Base-by-base conservation (phyloP, 208 protist species). In the Balamuthia mandrillaris region DNA sequence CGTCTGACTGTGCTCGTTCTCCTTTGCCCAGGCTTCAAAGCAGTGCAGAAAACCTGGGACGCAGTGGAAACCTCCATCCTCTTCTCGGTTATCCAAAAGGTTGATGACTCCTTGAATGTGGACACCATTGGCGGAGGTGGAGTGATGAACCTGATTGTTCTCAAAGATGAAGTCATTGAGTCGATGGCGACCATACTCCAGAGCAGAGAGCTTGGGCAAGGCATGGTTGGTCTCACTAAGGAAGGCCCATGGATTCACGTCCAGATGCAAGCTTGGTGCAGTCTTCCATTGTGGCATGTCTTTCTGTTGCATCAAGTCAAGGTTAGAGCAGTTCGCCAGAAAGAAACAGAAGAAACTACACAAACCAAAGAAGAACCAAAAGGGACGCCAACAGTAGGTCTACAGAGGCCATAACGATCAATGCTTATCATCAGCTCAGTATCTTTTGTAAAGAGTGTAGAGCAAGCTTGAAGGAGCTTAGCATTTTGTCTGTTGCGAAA, bases 151-250 rank as follows among this genome's bases (percentile, higher is more conserved):
- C 24, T 72, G 63, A 41, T 72, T 72, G 63, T 72, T 72, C 63
- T 72, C 63, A 29, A 49, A 72, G 63, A 72, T 72, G 39, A 72
- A 72, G 39, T 72, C 39, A n/a, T 72, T 72, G 10, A 72, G 14
- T 18, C 49, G 63, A 12, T 29, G 63, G 21, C 49, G 39, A 18
- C 63, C 63, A 31, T 72, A 72, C 18, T 29, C 39, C 39, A 72
- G 63, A 7, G 21, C 29, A 7, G 63, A 35, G 21, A 72, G 39
- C 4, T 3, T 72, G 12, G 21, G 37, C 39, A 18, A 3, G 21
- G 42, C 63, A 16, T 47, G 42, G 10, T 41, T 12, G 4, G 39
- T 41, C 18, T 7, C 14, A 12, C 37, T n/a, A 6, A 16, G 35
- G 27, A 51, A 72, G 31, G 21, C 39, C 63, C 63, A 72, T 29